A percentile compares a stretch with the other conserved stretches of the same genome.
These are phyloP conservation scores for Eutypella sp. DNA, from an alignment of 2,329 filamentous ascomycete species.

Conservation along the genomic window DNA sequence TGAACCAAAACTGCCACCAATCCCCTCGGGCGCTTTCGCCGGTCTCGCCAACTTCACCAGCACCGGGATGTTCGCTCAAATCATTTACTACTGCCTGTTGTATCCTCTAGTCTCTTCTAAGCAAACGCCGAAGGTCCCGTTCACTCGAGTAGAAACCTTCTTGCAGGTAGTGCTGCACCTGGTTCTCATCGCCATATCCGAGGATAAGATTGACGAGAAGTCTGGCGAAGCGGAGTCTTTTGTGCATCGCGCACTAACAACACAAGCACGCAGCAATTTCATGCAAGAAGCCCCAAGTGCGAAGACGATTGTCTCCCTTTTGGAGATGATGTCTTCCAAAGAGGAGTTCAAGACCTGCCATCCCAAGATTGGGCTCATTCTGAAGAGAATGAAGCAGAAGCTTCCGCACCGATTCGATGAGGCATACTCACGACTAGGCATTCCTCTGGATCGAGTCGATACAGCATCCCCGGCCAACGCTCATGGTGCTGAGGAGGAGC, in stretches of 20 bases:
- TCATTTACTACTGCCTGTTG: constrained; percentile 81
- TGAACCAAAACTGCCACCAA: constrained; percentile 76
- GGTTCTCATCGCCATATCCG: constrained; percentile 75
- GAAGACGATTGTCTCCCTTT: constrained; percentile 60
- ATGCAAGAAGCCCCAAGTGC: constrained; percentile 50
- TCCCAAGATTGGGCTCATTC: constrained; percentile 75
- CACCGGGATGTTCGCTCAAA: constrained; percentile 81
- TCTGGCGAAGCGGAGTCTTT: constrained; percentile 59
- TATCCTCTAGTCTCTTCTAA: constrained; percentile 69
- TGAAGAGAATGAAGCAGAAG: constrained; percentile 81
- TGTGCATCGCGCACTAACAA: constrained; percentile 63
- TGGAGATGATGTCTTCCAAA: constrained; percentile 58
- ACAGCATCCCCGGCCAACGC: constrained; percentile 73
- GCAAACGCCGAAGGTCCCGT: constrained; percentile 68
- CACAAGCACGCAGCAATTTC: constrained; percentile 57
- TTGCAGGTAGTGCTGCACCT: constrained; percentile 88
- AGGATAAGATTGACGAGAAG: constrained; percentile 64
- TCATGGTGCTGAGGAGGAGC: constrained; percentile 63
- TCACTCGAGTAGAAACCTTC: constrained; percentile 83
- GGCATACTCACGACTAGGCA: constrained; percentile 58
- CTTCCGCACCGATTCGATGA: constrained; percentile 67
- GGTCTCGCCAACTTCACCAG: constrained; percentile 74
- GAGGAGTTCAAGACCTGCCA: constrained; percentile 78
- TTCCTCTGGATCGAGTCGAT: constrained; percentile 73
- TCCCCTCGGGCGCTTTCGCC: constrained; percentile 72